These are phyloP conservation scores for Talaromyces wortmannii DNA, from an alignment of 495 filamentous ascomycete genomes.

Conservation along the genomic window DNA sequence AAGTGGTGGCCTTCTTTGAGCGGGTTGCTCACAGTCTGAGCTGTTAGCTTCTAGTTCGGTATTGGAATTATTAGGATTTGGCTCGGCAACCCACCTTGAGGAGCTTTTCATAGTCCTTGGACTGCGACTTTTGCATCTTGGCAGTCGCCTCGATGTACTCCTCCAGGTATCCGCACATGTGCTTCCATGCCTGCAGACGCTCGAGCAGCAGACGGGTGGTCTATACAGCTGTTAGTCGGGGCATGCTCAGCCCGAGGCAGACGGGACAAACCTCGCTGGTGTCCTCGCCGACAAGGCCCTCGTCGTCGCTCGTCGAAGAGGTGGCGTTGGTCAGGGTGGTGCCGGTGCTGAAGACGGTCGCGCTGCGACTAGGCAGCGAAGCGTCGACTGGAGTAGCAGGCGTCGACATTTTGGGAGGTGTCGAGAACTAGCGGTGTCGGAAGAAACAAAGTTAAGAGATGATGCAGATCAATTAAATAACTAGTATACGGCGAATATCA, in stretches of 20 bases:
- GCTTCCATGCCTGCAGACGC: slow-evolving; percentile 90
- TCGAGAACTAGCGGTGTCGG: too few relatives aligned
- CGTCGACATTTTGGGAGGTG: slow-evolving; percentile 18
- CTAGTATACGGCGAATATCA: too few relatives aligned
- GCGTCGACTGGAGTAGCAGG: slow-evolving; percentile 26
- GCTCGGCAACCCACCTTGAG: slow-evolving; percentile 57
- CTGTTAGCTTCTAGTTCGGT: neutral
- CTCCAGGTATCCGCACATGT: slow-evolving; percentile 83
- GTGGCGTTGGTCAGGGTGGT: slow-evolving; percentile 40
- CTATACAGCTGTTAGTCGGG: slow-evolving; percentile 21
- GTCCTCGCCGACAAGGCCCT: slow-evolving; percentile 71
- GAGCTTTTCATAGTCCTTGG: slow-evolving; percentile 93
- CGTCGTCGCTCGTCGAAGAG: slow-evolving; percentile 43
- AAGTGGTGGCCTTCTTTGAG: slow-evolving; percentile 87
- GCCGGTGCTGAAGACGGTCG: slow-evolving; percentile 41
- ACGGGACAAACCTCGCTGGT: slow-evolving; percentile 59
- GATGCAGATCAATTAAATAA: too few relatives aligned
- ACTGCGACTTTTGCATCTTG: slow-evolving; percentile 73
- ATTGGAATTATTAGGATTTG: neutral
- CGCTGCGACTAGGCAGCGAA: slow-evolving; percentile 50
- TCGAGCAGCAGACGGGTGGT: slow-evolving; percentile 73
- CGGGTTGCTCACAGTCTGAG: slow-evolving; percentile 74
- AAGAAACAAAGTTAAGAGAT: too few relatives aligned
- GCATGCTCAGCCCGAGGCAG: slow-evolving; percentile 6
- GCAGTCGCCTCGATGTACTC: slow-evolving; percentile 79